Percentiles rank a stretch among this genome's conserved stretches.
phyloP scores from a whole-genome alignment of 169 alveolate genomes.

The Babesia caballi region DNA sequence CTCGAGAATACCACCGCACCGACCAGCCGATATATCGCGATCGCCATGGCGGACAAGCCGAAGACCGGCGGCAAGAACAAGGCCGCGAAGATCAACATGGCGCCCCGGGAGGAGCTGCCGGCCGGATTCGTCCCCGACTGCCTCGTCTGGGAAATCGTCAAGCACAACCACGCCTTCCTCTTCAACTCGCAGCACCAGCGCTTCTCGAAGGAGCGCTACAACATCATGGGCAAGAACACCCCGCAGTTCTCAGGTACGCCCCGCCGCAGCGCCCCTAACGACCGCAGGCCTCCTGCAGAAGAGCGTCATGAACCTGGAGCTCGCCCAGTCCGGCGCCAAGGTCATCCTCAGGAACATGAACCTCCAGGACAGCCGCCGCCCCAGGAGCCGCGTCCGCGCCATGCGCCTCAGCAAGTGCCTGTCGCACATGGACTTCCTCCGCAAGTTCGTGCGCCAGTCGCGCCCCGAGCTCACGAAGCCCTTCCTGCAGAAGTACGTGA shows the following conservation, averaged over 20 bases:
- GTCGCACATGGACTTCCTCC: not conserved
- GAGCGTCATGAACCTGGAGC: conserved; percentile 6
- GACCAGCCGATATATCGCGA: too few relatives aligned
- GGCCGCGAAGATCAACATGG: not conserved
- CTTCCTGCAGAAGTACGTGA: conserved; percentile 9
- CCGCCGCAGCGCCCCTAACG: not conserved
- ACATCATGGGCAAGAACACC: conserved; percentile 27
- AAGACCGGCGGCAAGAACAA: not conserved
- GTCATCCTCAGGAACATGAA: not conserved
- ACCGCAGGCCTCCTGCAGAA: conserved; percentile 34
- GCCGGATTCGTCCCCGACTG: conserved; percentile 46
- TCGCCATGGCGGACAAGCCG: not conserved
- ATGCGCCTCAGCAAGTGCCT: conserved; percentile 24
- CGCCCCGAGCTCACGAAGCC: conserved; percentile 29
- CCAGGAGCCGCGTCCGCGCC: conserved; percentile 3
- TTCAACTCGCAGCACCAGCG: conserved; percentile 6
- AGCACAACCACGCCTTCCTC: conserved; percentile 42
- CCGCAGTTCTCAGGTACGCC: conserved; percentile 44
- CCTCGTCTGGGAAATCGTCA: conserved; percentile 51
- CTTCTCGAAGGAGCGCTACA: conserved; percentile 37
- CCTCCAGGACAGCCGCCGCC: conserved; percentile 12
- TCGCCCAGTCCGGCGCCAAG: conserved; percentile 22
- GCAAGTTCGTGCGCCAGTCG: conserved; percentile 4
- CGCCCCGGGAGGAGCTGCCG: conserved; percentile 1
- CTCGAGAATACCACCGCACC: not conserved